phyloP scores from a whole-genome alignment of 176 grass and related monocot species.

The Guadua angustifolia region DNA sequence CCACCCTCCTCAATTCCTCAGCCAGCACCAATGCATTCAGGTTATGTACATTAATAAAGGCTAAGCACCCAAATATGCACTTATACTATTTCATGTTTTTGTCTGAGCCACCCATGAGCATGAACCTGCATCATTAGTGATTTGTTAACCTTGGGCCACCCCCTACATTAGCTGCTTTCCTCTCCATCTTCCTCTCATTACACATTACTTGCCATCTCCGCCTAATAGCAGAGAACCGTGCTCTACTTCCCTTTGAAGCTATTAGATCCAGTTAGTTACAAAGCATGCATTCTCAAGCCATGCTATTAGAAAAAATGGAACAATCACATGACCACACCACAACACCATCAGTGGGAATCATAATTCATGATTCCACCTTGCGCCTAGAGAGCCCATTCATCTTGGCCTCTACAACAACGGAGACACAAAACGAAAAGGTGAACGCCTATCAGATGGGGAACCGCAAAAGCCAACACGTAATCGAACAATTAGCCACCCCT shows the following conservation, averaged over 20 bases:
- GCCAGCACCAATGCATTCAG: not conserved
- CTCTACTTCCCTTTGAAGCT: not conserved
- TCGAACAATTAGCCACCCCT: not conserved
- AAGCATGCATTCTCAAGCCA: not conserved
- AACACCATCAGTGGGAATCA: not conserved
- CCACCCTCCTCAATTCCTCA: not conserved
- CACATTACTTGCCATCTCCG: not conserved
- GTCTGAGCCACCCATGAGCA: too few relatives aligned
- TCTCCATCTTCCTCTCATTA: not conserved
- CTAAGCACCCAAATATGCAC: not conserved
- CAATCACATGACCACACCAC: not conserved
- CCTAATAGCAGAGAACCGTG: not conserved
- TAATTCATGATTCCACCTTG: not conserved
- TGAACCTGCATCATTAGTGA: too few relatives aligned
- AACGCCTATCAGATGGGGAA: not conserved
- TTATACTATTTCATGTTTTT: not conserved
- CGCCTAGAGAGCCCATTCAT: not conserved
- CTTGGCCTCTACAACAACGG: not conserved
- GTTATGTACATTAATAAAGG: not conserved
- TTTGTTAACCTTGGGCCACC: too few relatives aligned
- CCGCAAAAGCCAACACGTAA: not conserved
- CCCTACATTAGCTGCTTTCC: too few relatives aligned
- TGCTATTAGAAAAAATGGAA: not conserved
- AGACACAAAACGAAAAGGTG: not conserved
- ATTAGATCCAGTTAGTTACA: not conserved